phyloP scores from a whole-genome alignment of 1,139 yeast genomes.

The Saccharomycopsis hybrid region DNA sequence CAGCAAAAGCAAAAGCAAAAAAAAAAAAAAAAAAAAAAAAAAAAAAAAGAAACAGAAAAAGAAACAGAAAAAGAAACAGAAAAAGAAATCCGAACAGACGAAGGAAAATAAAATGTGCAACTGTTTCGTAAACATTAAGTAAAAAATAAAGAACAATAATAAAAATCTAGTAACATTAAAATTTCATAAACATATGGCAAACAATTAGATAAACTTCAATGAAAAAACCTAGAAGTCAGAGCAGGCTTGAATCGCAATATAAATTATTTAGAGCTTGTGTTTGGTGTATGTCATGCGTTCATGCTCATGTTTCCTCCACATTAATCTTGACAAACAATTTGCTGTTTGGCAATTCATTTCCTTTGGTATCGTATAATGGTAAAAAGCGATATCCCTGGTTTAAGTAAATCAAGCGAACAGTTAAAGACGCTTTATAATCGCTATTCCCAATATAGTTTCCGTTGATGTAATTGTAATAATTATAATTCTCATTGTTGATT shows the following conservation, averaged over 20 bases:
- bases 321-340: conserved; percentile 48
- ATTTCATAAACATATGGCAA: not conserved
- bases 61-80: not conserved
- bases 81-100: too few species aligned
- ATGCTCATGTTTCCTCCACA: too few species aligned
- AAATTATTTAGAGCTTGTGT: not conserved
- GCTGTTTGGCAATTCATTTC: conserved; percentile 78
- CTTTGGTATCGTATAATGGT: conserved; percentile 66
- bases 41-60: too few species aligned
- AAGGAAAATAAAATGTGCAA: too few species aligned
- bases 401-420: conserved; percentile 50
- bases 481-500: conserved; percentile 36
- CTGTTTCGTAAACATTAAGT: too few species aligned
- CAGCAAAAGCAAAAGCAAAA: too few species aligned
- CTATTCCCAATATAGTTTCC: too few species aligned
- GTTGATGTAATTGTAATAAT: too few species aligned
- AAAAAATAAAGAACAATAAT: not conserved
- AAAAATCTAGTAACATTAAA: not conserved
- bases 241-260: not conserved
- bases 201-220: not conserved
- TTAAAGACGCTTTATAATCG: conserved; percentile 55
- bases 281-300: too few species aligned
- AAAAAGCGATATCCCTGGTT: conserved; percentile 77
- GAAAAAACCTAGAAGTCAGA: not conserved
- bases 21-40: too few species aligned